Conservation (phyloP, 1,139 yeast genomes). For the Yamadazyma songkhlaensis region DNA sequence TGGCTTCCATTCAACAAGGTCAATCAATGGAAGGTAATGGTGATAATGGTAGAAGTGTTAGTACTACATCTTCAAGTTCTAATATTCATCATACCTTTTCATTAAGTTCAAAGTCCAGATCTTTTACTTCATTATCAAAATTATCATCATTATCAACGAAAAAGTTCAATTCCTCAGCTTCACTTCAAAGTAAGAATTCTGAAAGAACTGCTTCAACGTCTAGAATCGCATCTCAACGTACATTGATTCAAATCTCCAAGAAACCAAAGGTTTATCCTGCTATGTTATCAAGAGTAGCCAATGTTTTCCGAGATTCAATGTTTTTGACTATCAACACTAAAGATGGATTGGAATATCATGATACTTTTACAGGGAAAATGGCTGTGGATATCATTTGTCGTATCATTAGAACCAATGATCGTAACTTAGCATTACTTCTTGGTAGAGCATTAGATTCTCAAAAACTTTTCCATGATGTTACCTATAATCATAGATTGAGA, state of each 20-base stretch:
- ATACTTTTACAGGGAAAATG: slow-evolving; percentile 91
- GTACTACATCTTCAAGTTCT: slow-evolving; percentile 11
- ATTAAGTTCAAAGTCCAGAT: slow-evolving; percentile 40
- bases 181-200: slow-evolving; percentile 24
- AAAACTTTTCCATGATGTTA: slow-evolving; percentile 90
- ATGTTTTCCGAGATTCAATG: slow-evolving; percentile 68
- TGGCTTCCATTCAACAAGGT: slow-evolving; percentile 17
- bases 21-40: slow-evolving; percentile 10
- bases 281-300: slow-evolving; percentile 79
- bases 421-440: slow-evolving; percentile 81
- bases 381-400: slow-evolving; percentile 88
- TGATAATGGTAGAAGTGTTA: slow-evolving; percentile 18
- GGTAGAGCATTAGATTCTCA: slow-evolving; percentile 96
- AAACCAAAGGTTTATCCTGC: slow-evolving; percentile 86
- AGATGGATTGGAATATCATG: slow-evolving; percentile 93
- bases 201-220: slow-evolving; percentile 33
- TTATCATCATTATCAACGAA: slow-evolving; percentile 40
- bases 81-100: slow-evolving; percentile 35
- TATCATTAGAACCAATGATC: slow-evolving; percentile 83
- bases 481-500: slow-evolving; percentile 88
- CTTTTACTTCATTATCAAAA: slow-evolving; percentile 43
- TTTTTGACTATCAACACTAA: slow-evolving; percentile 78
- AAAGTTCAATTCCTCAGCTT: slow-evolving; percentile 36
- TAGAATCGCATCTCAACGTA: slow-evolving; percentile 31
- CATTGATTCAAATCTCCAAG: slow-evolving; percentile 33